Conservation (phyloP, 2,329 filamentous ascomycete genomes). For the Cryphonectria japonica region DNA sequence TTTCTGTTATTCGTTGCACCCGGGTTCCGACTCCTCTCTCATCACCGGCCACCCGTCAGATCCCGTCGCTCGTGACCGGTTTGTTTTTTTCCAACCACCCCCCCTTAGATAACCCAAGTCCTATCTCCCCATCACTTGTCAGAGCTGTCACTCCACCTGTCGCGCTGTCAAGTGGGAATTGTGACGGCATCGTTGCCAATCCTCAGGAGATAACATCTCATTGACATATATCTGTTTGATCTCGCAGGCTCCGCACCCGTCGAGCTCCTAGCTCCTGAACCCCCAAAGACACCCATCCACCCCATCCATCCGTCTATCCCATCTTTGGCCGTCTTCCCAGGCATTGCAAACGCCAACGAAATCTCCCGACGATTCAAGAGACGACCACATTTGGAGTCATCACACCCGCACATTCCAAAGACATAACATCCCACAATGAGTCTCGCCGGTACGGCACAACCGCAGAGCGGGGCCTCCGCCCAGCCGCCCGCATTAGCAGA, state of each 20-base stretch:
- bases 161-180: constrained; percentile 15
- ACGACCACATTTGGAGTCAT: constrained; percentile 13
- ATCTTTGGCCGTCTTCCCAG: constrained; percentile 12
- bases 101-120: background rate
- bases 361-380: constrained; percentile 4
- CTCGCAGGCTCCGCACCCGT: constrained; percentile 21
- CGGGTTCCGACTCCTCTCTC: background rate
- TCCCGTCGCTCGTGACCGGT: constrained; percentile 3
- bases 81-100: constrained; percentile 20
- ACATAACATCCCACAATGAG: constrained; percentile 35
- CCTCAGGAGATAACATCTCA: constrained; percentile 17
- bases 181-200: constrained; percentile 15
- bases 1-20: background rate
- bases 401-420: constrained; percentile 2
- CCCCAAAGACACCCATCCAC: constrained; percentile 13
- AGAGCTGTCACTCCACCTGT: constrained; percentile 17
- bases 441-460: constrained; percentile 34
- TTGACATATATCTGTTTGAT: constrained; percentile 25
- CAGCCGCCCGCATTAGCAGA: constrained; percentile 36
- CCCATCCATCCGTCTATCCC: background rate
- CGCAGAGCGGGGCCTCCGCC: constrained; percentile 36
- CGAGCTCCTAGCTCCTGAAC: constrained; percentile 8
- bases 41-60: constrained; percentile 5
- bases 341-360: constrained; percentile 14
- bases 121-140: constrained; percentile 10